phyloP scores from a whole-genome alignment of 139 green algal species.

The Marvania coccoides region DNA sequence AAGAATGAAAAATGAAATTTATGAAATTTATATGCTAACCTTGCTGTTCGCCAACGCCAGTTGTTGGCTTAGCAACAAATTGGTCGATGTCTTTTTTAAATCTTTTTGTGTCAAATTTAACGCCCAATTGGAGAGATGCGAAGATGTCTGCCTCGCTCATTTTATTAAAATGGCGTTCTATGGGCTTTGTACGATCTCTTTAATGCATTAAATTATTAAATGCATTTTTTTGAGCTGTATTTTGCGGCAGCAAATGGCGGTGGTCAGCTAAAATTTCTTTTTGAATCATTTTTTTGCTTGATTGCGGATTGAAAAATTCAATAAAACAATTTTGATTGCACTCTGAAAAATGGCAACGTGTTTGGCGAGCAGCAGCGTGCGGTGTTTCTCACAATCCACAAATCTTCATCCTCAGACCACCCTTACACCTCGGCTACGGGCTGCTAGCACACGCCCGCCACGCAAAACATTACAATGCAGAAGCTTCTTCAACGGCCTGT shows the following conservation, averaged over 20 bases:
- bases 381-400: too few species aligned
- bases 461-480: neutral
- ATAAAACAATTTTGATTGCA: too few species aligned
- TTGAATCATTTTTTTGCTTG: too few species aligned
- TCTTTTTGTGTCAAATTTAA: constrained; percentile 13
- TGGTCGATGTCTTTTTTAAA: constrained; percentile 22
- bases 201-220: too few species aligned
- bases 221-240: too few species aligned
- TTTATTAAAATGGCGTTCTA: neutral
- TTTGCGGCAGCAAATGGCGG: too few species aligned
- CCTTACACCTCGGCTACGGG: too few species aligned
- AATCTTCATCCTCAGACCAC: too few species aligned
- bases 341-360: too few species aligned
- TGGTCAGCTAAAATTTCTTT: too few species aligned
- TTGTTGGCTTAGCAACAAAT: constrained; percentile 2
- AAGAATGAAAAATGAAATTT: neutral
- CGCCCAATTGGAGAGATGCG: constrained; percentile 8
- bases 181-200: neutral
- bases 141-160: constrained; percentile 11
- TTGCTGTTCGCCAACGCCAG: neutral
- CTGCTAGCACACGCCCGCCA: neutral
- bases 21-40: neutral
- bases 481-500: neutral
- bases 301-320: too few species aligned
- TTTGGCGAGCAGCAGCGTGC: too few species aligned